Conservation (phyloP, 345 rosid genomes). For the Chamaenerion angustifolium region DNA sequence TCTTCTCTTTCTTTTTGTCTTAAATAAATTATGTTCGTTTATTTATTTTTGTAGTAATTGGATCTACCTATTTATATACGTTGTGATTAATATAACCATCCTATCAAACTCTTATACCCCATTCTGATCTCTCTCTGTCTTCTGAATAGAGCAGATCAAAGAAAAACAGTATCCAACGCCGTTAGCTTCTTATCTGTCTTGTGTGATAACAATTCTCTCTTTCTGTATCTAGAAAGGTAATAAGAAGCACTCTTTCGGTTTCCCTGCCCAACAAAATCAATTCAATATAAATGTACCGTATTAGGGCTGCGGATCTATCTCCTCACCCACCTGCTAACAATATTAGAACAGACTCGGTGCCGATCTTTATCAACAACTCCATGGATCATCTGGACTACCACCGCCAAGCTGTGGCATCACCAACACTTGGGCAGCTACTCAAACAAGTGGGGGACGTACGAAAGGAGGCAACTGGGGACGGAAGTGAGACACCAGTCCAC, state of each 20-base stretch:
- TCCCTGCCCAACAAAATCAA: not conserved
- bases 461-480: conserved; percentile 45
- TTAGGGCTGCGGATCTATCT: conserved; percentile 19
- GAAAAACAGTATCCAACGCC: not conserved
- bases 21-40: too few relatives aligned
- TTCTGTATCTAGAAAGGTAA: not conserved
- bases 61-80: too few relatives aligned
- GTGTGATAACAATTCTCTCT: too few relatives aligned
- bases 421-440: conserved; percentile 63
- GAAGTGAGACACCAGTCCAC: conserved; percentile 67
- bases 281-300: conserved; percentile 30
- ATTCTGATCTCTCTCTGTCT: not conserved
- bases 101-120: too few relatives aligned
- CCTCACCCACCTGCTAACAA: not conserved
- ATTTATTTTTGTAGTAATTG: too few relatives aligned
- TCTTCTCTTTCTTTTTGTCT: too few relatives aligned
- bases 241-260: not conserved
- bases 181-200: too few relatives aligned
- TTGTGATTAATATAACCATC: too few relatives aligned
- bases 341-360: not conserved
- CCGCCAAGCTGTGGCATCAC: conserved; percentile 11
- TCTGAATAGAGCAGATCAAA: not conserved
- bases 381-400: conserved; percentile 15
- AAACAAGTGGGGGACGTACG: conserved; percentile 59
- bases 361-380: conserved; percentile 8